Evolutionary conservation across 1,139 yeast species (phyloP), one percentile per base, ranked within the genome.

Genomic region (Blastobotrys elegans): DNA sequence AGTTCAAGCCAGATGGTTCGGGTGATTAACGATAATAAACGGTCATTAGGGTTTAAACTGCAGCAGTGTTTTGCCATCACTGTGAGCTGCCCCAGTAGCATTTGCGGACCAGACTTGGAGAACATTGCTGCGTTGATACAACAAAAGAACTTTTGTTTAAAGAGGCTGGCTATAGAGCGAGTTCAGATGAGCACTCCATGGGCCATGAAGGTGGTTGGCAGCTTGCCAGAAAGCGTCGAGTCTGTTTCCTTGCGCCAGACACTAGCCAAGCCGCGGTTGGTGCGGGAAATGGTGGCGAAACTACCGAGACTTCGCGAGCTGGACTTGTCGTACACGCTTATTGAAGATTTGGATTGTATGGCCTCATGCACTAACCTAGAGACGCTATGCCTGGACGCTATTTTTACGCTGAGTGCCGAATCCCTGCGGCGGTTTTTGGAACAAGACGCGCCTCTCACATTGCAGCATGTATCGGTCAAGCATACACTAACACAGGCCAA

Each of bases 181-280:
- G 35, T 49, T 13, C 49, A 46, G 29, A 30, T 49, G 38, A 37
- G 30, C 34, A 41, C 31, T 29, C 34, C 17, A 17, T 44, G 46
- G 45, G 47, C 43, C 11, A 21, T n/a, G 18, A 36, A 39, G 35
- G 41, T 50, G 24, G 44, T 50, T 8, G 32, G 13, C 14, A 26
- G 37, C n/a, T 30, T 50, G 21, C 49, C 53, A 2, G 20, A 17
- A 14, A 38, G 40, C 17, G 35, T 50, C 18, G n/a, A 11, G n/a
- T 29, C 22, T 6, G 29, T 53, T 30, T 45, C 50, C 6, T 36
- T 53, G 39, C 33, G 53, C 10, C 53, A 52, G 44, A 53, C 55
- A 5, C 34, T 52, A 31, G 30, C 44, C 26, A 34, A 44, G 5
- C 36, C 52, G 11, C 37, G 35, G 3, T 33, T 42, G 16, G 47